Conservation (phyloP, 2,329 filamentous ascomycete genomes). For the Mycocentrospora acerina region DNA sequence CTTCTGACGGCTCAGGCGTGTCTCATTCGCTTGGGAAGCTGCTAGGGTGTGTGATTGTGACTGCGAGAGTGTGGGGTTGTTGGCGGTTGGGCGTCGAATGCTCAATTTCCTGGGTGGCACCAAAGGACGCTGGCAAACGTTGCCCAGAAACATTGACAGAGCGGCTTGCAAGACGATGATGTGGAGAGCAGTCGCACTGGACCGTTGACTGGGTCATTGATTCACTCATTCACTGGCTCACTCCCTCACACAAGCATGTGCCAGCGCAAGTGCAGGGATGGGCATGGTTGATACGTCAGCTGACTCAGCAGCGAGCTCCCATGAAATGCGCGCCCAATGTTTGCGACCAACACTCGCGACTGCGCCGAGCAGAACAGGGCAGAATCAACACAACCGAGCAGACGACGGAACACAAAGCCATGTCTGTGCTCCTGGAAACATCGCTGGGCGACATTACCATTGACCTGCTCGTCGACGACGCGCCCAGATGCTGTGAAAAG, state of each 20-base stretch:
- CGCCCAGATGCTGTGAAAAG: constrained; percentile 94
- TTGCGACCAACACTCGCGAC: constrained; percentile 21
- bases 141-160: constrained; percentile 15
- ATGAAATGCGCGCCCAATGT: constrained; percentile 7
- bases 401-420: no score
- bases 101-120: no score
- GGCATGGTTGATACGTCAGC: constrained; percentile 11
- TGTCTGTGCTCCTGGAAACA: constrained; percentile 94
- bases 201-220: no score
- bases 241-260: no score
- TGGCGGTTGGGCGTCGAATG: no score
- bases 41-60: background rate
- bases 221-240: no score
- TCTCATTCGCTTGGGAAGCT: background rate
- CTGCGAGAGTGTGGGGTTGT: background rate
- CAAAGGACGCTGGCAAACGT: constrained; percentile 17
- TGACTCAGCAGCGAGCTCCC: constrained; percentile 20
- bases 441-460: constrained; percentile 93
- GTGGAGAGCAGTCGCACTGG: constrained; percentile 4
- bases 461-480: constrained; percentile 84
- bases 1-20: background rate
- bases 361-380: constrained; percentile 15
- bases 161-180: constrained; percentile 8
- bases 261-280: background rate
- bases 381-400: no score